Evolutionary conservation across 768 basidiomycete genomes (phyloP).

Genomic region (Chalciporus pseudorubinellus): DNA sequence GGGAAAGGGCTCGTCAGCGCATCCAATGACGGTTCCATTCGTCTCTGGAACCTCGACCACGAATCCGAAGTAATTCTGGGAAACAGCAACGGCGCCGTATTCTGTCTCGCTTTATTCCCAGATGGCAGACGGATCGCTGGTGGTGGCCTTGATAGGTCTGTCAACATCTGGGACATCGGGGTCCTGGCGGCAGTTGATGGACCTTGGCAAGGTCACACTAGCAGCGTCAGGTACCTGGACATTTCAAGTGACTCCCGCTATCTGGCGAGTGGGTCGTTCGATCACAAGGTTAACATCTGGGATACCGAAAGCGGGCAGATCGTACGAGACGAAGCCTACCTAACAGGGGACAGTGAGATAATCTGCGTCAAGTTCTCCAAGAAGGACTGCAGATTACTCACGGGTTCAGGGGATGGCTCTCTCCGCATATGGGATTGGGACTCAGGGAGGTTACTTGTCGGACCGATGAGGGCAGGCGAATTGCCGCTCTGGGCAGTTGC

Average conservation of each 20-base stretch:
- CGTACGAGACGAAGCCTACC: conserved; percentile 22
- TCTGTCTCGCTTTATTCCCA: conserved; percentile 27
- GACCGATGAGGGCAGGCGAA: conserved; percentile 23
- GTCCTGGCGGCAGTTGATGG: conserved; percentile 10
- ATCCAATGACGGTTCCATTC: conserved; percentile 31
- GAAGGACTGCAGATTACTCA: conserved; percentile 25
- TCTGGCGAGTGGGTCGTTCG: conserved; percentile 30
- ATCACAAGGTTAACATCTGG: conserved; percentile 32
- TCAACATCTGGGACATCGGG: conserved; percentile 32
- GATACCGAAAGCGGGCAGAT: conserved; percentile 26
- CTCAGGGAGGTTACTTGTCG: conserved; percentile 25
- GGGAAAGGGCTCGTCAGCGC: conserved; percentile 26
- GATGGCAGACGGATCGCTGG: conserved; percentile 28
- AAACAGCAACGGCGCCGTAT: conserved; percentile 20
- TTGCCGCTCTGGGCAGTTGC: conserved; percentile 28
- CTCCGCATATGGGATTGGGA: conserved; percentile 31
- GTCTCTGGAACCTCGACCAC: conserved; percentile 28
- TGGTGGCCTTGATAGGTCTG: conserved; percentile 30
- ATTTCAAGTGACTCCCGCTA: conserved; percentile 28
- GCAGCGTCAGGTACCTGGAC: conserved; percentile 29
- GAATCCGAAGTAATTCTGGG: conserved; percentile 25
- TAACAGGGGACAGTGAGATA: conserved; percentile 24
- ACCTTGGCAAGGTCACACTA: conserved; percentile 25
- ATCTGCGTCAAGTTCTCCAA: conserved; percentile 29
- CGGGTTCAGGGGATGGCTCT: conserved; percentile 28